Conservation (phyloP, 2,329 filamentous ascomycete genomes). For the Colletotrichum navitas region DNA sequence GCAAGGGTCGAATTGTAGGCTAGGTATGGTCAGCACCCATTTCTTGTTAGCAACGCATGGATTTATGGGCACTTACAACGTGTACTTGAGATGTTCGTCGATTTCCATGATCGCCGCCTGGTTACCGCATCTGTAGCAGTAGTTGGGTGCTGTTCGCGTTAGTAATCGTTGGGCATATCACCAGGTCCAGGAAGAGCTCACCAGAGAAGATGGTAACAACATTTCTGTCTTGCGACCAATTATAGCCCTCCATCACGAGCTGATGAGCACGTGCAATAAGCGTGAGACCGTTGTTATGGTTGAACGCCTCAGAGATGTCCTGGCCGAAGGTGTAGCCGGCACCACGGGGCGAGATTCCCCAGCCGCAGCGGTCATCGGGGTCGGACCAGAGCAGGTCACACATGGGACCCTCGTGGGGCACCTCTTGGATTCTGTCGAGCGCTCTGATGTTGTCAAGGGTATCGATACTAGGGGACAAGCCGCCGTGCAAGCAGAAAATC, state of each 20-base stretch:
- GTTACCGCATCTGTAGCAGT: constrained; percentile 99
- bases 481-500: constrained; percentile 98
- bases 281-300: constrained; percentile 98
- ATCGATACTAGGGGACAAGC: constrained; percentile 94
- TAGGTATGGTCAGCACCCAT: constrained; percentile 56
- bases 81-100: constrained; percentile 99
- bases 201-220: constrained; percentile 99
- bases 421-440: constrained; percentile 96
- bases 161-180: constrained; percentile 47
- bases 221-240: constrained; percentile 98
- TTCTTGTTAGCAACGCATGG: neutral
- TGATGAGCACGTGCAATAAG: constrained; percentile 97
- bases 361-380: constrained; percentile 95
- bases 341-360: constrained; percentile 95
- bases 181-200: constrained; percentile 55
- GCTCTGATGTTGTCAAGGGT: constrained; percentile 96
- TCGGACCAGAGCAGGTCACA: constrained; percentile 98
- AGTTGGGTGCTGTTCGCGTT: constrained; percentile 76
- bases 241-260: constrained; percentile 99
- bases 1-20: constrained; percentile 99
- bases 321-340: constrained; percentile 96
- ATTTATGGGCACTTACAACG: constrained; percentile 77
- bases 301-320: constrained; percentile 98
- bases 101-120: constrained; percentile 99
- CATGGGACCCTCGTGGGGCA: constrained; percentile 98